Evolutionary conservation across 495 filamentous ascomycete species (phyloP).

Genomic region (Mycothermus thermophilus): DNA sequence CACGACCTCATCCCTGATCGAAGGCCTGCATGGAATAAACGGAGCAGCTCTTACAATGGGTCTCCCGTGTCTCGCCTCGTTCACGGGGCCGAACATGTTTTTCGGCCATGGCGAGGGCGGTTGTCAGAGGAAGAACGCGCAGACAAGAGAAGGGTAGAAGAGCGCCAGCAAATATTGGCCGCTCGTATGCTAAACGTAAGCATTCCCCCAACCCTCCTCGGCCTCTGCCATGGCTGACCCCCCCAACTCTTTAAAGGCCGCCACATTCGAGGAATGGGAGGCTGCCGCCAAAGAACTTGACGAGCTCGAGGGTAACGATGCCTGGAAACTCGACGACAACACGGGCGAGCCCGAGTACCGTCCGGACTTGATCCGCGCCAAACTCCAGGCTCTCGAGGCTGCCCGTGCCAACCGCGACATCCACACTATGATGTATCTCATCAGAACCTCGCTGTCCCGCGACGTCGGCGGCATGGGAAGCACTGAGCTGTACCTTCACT

Average conservation of each 20-base stretch:
- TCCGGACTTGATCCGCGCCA: conserved; percentile 47
- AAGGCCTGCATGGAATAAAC: too few species aligned
- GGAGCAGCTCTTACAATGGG: conserved; percentile 1
- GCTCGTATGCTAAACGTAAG: conserved; percentile 46
- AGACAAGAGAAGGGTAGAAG: conserved; percentile 35
- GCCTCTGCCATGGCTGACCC: too few species aligned
- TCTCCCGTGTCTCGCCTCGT: conserved; percentile 11
- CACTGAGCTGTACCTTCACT: conserved; percentile 67
- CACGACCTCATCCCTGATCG: conserved; percentile 9
- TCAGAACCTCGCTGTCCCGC: conserved; percentile 69
- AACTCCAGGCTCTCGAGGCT: conserved; percentile 59
- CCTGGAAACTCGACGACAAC: conserved; percentile 55
- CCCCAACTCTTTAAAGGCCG: too few species aligned
- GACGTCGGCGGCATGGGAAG: conserved; percentile 80
- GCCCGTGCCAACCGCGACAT: conserved; percentile 64
- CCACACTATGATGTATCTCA: conserved; percentile 55
- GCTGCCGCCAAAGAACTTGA: conserved; percentile 65
- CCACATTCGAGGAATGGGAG: conserved; percentile 50
- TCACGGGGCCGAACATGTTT: conserved; percentile 28
- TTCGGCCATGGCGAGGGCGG: conserved; percentile 41
- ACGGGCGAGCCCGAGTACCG: conserved; percentile 63
- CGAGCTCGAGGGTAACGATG: conserved; percentile 61
- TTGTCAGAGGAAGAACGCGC: conserved; percentile 41
- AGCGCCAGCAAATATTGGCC: conserved; percentile 49
- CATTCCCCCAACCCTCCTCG: not conserved